phyloP scores from a whole-genome alignment of 306 rosid species.

The Glycyrrhiza uralensis region DNA sequence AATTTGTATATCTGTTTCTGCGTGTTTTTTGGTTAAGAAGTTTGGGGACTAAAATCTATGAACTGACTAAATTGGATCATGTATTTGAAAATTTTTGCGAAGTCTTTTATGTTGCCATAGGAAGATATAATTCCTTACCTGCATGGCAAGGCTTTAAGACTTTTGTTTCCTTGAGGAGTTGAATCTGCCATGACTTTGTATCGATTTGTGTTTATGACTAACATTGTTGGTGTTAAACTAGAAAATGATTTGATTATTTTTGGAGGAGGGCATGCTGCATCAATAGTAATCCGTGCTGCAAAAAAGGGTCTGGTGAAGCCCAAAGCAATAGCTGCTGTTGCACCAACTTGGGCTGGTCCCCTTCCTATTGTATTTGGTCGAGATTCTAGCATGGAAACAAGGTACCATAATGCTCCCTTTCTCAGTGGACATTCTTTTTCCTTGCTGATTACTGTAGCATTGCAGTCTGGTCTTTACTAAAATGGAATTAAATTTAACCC shows the following conservation, averaged over 20 bases:
- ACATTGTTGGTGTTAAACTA: conserved; percentile 37
- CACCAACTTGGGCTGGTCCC: conserved; percentile 98
- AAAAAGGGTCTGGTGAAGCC: conserved; percentile 78
- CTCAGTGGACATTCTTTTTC: neutral
- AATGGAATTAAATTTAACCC: neutral
- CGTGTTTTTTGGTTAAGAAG: neutral
- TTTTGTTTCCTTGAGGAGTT: neutral
- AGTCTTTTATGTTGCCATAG: neutral
- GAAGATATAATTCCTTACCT: neutral
- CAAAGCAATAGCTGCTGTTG: conserved; percentile 81
- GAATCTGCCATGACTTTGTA: neutral
- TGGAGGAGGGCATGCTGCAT: conserved; percentile 96
- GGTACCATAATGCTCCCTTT: conserved; percentile 43
- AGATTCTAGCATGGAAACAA: conserved; percentile 88
- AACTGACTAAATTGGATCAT: neutral
- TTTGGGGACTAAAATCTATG: neutral
- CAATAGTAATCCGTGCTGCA: conserved; percentile 69
- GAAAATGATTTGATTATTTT: conserved; percentile 67
- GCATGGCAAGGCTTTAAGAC: neutral
- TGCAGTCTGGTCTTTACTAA: neutral
- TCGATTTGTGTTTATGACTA: conserved; percentile 3
- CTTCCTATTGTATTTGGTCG: conserved; percentile 96
- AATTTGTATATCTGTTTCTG: neutral
- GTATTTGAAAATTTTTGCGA: neutral
- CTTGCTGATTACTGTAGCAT: neutral